Evolutionary conservation across 2,329 filamentous ascomycete species (phyloP).

Genomic region (Alternaria solani): DNA sequence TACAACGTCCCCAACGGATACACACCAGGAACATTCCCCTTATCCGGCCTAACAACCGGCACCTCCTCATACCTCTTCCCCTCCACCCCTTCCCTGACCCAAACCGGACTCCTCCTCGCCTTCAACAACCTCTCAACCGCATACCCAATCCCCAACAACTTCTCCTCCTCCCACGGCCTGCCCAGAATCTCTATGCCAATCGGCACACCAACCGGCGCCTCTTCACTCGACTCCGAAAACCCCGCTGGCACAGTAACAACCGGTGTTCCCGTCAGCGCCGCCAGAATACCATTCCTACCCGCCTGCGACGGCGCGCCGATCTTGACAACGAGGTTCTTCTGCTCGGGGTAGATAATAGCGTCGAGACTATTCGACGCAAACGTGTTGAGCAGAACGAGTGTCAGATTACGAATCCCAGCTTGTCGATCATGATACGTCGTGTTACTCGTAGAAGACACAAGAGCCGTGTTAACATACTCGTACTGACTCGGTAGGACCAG

Average conservation of each 20-base stretch:
- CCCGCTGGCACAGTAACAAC: slow-evolving; percentile 64
- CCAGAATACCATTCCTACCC: slow-evolving; percentile 67
- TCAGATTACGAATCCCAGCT: slow-evolving; percentile 62
- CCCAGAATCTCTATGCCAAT: slow-evolving; percentile 72
- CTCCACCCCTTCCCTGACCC: slow-evolving; percentile 54
- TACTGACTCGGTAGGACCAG: slow-evolving; percentile 68
- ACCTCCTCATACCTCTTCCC: slow-evolving; percentile 53
- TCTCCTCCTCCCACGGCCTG: slow-evolving; percentile 62
- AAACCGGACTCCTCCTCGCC: slow-evolving; percentile 58
- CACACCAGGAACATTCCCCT: slow-evolving; percentile 50
- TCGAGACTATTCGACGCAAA: slow-evolving; percentile 62
- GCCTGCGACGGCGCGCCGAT: slow-evolving; percentile 64
- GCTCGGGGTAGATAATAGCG: slow-evolving; percentile 70
- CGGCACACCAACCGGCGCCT: slow-evolving; percentile 66
- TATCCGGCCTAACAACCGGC: slow-evolving; percentile 56
- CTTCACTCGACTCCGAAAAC: slow-evolving; percentile 58
- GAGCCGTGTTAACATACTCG: slow-evolving; percentile 60
- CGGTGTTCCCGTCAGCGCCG: slow-evolving; percentile 62
- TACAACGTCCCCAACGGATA: slow-evolving; percentile 60
- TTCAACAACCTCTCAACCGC: slow-evolving; percentile 58
- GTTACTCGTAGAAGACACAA: slow-evolving; percentile 62
- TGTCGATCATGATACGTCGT: slow-evolving; percentile 59
- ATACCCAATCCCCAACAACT: slow-evolving; percentile 63
- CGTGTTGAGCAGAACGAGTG: slow-evolving; percentile 58
- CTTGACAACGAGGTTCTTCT: slow-evolving; percentile 68